Conservation (phyloP, 2,329 filamentous ascomycete genomes). For the Dactylellina sp. region DNA sequence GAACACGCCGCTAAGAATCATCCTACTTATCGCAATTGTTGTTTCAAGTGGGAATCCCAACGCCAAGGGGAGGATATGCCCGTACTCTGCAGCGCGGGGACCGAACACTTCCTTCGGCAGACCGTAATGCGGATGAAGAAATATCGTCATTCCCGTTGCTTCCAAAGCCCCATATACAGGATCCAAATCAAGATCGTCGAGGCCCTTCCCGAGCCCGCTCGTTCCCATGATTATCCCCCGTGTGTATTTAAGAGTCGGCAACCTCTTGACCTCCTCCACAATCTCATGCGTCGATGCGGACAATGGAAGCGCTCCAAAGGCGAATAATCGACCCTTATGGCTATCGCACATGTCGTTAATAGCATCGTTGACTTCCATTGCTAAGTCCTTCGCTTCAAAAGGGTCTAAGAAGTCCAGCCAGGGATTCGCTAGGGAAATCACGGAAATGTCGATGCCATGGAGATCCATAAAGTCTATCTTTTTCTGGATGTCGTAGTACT, state of each 20-base stretch:
- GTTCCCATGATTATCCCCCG: conserved; percentile 91
- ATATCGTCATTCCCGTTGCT: conserved; percentile 74
- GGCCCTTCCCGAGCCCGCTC: conserved; percentile 79
- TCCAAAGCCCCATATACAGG: conserved; percentile 79
- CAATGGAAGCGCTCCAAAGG: conserved; percentile 84
- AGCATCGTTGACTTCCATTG: conserved; percentile 79
- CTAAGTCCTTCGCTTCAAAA: conserved; percentile 73
- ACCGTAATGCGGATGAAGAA: conserved; percentile 93
- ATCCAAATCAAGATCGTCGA: conserved; percentile 81
- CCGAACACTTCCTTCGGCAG: conserved; percentile 84
- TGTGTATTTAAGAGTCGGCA: conserved; percentile 74
- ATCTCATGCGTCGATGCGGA: conserved; percentile 74
- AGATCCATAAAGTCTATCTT: conserved; percentile 90
- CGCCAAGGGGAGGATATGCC: conserved; percentile 86
- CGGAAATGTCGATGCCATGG: conserved; percentile 83
- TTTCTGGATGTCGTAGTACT: conserved; percentile 82
- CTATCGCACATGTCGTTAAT: conserved; percentile 77
- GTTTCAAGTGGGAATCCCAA: conserved; percentile 86
- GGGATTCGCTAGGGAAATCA: conserved; percentile 90
- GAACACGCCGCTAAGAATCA: conserved; percentile 88
- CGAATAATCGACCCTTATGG: conserved; percentile 77
- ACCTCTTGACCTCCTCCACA: conserved; percentile 73
- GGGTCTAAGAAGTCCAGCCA: conserved; percentile 86
- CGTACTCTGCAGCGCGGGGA: conserved; percentile 77
- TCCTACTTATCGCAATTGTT: conserved; percentile 86